Conservation (phyloP, 805 yeast species). For the Metschnikowia santaceciliae region DNA sequence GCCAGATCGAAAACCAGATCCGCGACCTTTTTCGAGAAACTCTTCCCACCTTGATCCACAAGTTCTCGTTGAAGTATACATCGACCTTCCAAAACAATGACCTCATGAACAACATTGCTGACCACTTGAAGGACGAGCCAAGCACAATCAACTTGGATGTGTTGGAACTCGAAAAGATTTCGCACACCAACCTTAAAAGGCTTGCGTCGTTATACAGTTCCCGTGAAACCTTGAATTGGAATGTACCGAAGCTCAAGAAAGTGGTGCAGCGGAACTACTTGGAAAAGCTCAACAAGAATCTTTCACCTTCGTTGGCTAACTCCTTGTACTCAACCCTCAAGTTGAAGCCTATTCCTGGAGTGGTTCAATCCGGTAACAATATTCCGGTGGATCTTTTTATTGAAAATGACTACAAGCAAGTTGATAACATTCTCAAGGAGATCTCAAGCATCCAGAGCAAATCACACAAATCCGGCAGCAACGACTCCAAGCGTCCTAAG, state of each 20-base stretch:
- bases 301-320: constrained; percentile 34
- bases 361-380: constrained; percentile 25
- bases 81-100: constrained; percentile 19
- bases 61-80: constrained; percentile 59
- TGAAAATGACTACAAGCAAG: constrained; percentile 23
- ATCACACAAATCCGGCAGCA: constrained; percentile 29
- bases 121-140: constrained; percentile 13
- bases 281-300: constrained; percentile 38
- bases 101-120: constrained; percentile 19
- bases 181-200: constrained; percentile 48
- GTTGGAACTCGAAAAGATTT: constrained; percentile 17
- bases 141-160: constrained; percentile 6
- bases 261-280: constrained; percentile 55
- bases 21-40: constrained; percentile 79
- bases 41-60: constrained; percentile 75
- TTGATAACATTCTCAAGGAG: constrained; percentile 35
- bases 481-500: constrained; percentile 34
- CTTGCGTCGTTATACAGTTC: constrained; percentile 52
- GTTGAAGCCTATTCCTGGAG: constrained; percentile 23
- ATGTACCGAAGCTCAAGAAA: constrained; percentile 54
- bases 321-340: constrained; percentile 35
- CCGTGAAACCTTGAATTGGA: constrained; percentile 75
- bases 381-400: constrained; percentile 38
- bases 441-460: constrained; percentile 46
- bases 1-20: constrained; percentile 77